Percentiles rank a stretch among this genome's conserved stretches.
phyloP scores from a whole-genome alignment of 2,329 filamentous ascomycete species.

The Chrysosporium queenslandicum region DNA sequence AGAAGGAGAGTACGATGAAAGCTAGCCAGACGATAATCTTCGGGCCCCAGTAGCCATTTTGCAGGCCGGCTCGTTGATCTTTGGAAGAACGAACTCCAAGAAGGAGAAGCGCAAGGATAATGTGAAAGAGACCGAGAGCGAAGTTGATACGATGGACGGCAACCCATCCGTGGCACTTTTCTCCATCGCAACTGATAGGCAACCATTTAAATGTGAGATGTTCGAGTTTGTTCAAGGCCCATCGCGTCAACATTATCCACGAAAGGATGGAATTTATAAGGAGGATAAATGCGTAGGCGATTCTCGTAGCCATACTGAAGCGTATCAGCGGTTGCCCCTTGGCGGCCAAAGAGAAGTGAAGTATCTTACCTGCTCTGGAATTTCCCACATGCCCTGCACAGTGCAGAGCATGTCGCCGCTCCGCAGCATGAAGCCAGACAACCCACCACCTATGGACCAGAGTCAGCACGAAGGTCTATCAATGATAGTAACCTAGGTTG shows the following conservation, averaged over 20 bases:
- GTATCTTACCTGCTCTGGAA: slow-evolving; percentile 74
- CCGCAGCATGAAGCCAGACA: slow-evolving; percentile 74
- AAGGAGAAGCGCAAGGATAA: slow-evolving; percentile 72
- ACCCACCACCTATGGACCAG: neutral
- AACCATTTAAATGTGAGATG: slow-evolving; percentile 90
- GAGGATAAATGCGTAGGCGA: slow-evolving; percentile 89
- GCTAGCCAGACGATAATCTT: slow-evolving; percentile 85
- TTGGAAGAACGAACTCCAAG: slow-evolving; percentile 80
- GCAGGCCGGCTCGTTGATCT: slow-evolving; percentile 74
- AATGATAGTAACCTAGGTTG: neutral
- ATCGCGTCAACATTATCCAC: slow-evolving; percentile 98
- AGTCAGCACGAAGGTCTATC: slow-evolving; percentile 9
- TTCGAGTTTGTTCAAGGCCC: slow-evolving; percentile 93
- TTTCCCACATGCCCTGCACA: slow-evolving; percentile 92
- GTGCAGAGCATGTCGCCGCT: slow-evolving; percentile 88
- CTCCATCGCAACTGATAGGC: slow-evolving; percentile 82
- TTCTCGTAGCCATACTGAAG: slow-evolving; percentile 83
- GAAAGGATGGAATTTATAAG: slow-evolving; percentile 93
- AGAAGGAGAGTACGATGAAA: slow-evolving; percentile 81
- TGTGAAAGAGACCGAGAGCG: slow-evolving; percentile 85
- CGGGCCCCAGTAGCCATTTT: slow-evolving; percentile 98
- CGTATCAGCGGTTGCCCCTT: neutral
- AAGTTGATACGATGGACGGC: slow-evolving; percentile 98
- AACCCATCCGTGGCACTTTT: slow-evolving; percentile 88
- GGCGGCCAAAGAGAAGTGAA: neutral